phyloP scores from a whole-genome alignment of 148 eudicot genomes.

The Rhododendron henanense region DNA sequence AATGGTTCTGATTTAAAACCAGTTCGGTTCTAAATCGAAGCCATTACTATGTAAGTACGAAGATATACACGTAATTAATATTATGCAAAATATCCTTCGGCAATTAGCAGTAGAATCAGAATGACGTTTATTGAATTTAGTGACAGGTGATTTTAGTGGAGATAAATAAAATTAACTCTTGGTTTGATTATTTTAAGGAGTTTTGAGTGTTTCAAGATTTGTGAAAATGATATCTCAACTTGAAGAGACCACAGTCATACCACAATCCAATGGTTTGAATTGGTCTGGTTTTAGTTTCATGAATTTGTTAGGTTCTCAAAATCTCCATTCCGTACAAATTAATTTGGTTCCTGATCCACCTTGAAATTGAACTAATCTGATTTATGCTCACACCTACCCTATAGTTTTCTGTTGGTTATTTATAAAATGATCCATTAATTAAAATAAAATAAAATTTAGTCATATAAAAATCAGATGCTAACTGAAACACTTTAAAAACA shows the following conservation, averaged over 20 bases:
- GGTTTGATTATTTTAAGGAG: neutral
- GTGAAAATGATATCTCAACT: neutral
- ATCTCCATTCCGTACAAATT: neutral
- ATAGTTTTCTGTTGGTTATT: neutral
- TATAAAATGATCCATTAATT: neutral
- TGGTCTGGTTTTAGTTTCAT: neutral
- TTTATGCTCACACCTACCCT: neutral
- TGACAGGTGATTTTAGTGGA: neutral
- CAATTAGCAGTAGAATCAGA: neutral
- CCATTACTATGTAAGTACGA: neutral
- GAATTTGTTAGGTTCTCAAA: neutral
- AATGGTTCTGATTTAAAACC: neutral
- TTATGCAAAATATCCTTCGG: neutral
- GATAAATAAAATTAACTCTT: neutral
- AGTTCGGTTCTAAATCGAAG: neutral
- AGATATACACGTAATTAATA: neutral
- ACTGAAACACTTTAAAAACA: neutral
- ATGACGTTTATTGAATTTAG: neutral
- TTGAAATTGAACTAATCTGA: neutral
- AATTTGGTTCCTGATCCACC: neutral
- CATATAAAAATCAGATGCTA: neutral
- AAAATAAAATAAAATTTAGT: neutral
- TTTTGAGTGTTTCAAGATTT: neutral
- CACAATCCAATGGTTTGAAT: neutral
- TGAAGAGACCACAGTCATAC: neutral